These are phyloP conservation scores for Barbarea vulgaris DNA, from an alignment of 345 rosid genomes.

Conservation along the genomic window DNA sequence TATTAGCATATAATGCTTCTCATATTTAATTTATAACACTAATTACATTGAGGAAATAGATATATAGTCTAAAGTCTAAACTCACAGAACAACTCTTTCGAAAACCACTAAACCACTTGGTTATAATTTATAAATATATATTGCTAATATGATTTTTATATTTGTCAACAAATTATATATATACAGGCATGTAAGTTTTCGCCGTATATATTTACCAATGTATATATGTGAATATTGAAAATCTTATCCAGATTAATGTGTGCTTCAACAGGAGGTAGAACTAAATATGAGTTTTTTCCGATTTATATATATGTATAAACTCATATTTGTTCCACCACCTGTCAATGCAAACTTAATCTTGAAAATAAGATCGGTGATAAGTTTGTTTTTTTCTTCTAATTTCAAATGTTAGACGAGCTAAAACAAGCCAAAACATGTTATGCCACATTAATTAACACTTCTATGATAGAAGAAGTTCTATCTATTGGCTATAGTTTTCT, in stretches of 20 bases:
- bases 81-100: too few relatives aligned
- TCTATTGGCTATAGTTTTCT: neutral
- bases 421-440: too few relatives aligned
- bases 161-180: neutral
- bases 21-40: neutral
- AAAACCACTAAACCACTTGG: too few relatives aligned
- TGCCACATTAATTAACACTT: neutral
- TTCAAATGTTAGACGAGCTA: too few relatives aligned
- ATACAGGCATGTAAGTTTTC: neutral
- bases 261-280: constrained; percentile 40
- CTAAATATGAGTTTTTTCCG: constrained; percentile 39
- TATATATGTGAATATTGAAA: neutral
- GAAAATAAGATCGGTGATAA: neutral
- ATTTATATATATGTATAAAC: constrained; percentile 1
- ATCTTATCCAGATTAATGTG: constrained; percentile 33
- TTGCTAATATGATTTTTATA: neutral
- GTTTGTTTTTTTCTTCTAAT: too few relatives aligned
- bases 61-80: too few relatives aligned
- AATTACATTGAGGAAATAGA: too few relatives aligned
- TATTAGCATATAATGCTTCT: neutral
- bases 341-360: constrained; percentile 42
- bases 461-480: too few relatives aligned
- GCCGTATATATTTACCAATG: neutral
- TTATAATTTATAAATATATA: too few relatives aligned
- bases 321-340: constrained; percentile 50